These are phyloP conservation scores for Solanum commersonii DNA, from an alignment of 257 asterid genomes.

Conservation along the genomic window DNA sequence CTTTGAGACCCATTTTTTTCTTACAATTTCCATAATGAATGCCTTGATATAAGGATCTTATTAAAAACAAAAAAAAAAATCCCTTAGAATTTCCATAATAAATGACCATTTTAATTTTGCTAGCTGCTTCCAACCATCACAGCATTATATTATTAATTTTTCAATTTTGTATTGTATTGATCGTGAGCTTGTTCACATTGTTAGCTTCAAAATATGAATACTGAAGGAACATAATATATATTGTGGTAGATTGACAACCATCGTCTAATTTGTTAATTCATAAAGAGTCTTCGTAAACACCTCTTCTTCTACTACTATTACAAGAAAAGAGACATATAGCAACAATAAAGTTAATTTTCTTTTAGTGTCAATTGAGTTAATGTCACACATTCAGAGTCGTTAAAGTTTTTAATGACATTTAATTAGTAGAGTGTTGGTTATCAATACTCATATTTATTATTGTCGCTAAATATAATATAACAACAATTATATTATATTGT, in stretches of 20 bases:
- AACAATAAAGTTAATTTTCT: too few relatives aligned
- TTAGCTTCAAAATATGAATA: background rate
- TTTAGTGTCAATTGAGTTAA: background rate
- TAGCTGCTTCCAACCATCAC: background rate
- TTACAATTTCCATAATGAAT: background rate
- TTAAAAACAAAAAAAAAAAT: too few relatives aligned
- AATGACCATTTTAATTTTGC: background rate
- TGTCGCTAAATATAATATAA: background rate
- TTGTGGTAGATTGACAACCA: background rate
- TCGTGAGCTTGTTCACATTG: background rate
- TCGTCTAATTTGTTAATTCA: background rate
- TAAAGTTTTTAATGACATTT: background rate
- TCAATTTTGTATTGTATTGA: background rate
- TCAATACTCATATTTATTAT: background rate
- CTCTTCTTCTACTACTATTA: background rate
- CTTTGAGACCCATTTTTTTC: background rate
- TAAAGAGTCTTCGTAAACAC: background rate
- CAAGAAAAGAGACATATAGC: too few relatives aligned
- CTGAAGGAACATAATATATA: background rate
- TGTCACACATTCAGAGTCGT: background rate
- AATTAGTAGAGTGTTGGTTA: background rate
- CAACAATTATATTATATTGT: background rate
- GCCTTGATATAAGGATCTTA: background rate
- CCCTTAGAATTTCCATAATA: background rate
- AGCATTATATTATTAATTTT: background rate